phyloP scores from a whole-genome alignment of 495 filamentous ascomycete genomes.

The Daldinia bambusicola region DNA sequence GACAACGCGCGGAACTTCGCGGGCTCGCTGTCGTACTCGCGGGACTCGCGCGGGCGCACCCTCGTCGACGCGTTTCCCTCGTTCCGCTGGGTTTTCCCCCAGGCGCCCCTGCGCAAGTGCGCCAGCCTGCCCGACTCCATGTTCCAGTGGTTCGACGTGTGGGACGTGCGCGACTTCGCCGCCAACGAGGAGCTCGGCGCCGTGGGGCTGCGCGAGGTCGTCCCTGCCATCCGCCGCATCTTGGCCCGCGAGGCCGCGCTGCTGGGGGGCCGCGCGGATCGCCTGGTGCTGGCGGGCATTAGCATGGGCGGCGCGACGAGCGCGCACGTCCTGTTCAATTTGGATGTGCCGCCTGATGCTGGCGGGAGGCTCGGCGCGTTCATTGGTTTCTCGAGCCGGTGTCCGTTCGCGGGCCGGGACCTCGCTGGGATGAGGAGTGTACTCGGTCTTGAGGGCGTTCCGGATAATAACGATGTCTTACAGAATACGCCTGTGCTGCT shows the following conservation, averaged over 20 bases:
- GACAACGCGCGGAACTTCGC: not conserved
- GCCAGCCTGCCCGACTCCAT: not conserved
- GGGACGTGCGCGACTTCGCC: not conserved
- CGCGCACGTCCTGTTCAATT: not conserved
- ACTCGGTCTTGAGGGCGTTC: not conserved
- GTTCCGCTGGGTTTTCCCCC: not conserved
- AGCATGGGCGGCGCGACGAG: not conserved
- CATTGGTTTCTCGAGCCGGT: not conserved
- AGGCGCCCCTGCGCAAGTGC: not conserved
- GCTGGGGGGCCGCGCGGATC: not conserved
- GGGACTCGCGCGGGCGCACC: not conserved
- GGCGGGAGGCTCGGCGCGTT: not conserved
- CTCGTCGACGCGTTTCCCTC: not conserved
- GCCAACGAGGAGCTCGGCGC: not conserved
- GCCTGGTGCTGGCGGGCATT: not conserved
- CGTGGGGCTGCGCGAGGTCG: not conserved
- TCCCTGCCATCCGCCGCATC: not conserved
- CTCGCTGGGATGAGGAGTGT: not conserved
- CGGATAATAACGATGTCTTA: not conserved
- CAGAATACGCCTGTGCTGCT: constrained; percentile 1
- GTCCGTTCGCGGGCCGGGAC: not conserved
- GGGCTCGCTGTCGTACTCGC: not conserved
- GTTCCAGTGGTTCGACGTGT: constrained; percentile 1
- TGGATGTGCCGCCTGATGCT: not conserved
- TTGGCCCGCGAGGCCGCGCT: not conserved